Conservation (phyloP, 1,139 yeast genomes). For the Candida dubliniensis region DNA sequence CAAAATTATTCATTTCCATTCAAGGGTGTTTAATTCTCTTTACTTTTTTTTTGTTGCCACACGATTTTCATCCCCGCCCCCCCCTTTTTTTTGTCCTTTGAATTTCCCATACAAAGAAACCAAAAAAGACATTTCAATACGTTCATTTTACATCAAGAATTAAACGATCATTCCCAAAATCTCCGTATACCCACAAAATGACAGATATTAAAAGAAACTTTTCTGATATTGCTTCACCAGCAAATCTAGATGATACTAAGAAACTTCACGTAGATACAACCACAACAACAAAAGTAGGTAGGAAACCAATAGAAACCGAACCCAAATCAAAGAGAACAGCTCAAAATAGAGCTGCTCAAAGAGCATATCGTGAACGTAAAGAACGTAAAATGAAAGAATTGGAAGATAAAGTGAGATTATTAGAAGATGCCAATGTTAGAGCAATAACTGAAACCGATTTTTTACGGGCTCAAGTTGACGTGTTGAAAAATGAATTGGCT, state of each 20-base stretch:
- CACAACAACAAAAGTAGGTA: constrained; percentile 39
- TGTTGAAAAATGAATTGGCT: constrained; percentile 69
- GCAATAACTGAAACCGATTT: constrained; percentile 71
- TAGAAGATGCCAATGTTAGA: constrained; percentile 69
- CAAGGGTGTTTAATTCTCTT: not conserved
- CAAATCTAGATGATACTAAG: constrained; percentile 33
- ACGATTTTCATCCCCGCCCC: not conserved
- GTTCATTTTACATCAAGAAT: no score
- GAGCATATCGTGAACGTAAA: constrained; percentile 94
- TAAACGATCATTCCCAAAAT: not conserved
- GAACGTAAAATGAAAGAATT: constrained; percentile 84
- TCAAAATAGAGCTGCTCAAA: constrained; percentile 95
- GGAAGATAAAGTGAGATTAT: constrained; percentile 68
- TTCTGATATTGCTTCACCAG: constrained; percentile 26
- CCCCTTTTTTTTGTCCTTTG: constrained; percentile 1
- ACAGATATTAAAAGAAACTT: constrained; percentile 38
- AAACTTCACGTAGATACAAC: constrained; percentile 24
- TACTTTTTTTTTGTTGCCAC: not conserved
- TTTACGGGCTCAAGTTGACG: constrained; percentile 71
- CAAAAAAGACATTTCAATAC: no score
- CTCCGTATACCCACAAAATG: constrained; percentile 17
- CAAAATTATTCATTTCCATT: not conserved
- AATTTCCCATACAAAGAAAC: not conserved
- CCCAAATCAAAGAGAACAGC: constrained; percentile 90
- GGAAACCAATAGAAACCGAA: constrained; percentile 77